Evolutionary conservation across 305 asterid genomes (phyloP), one percentile per base, ranked within the genome.

Genomic region (Fraxinus ornus): DNA sequence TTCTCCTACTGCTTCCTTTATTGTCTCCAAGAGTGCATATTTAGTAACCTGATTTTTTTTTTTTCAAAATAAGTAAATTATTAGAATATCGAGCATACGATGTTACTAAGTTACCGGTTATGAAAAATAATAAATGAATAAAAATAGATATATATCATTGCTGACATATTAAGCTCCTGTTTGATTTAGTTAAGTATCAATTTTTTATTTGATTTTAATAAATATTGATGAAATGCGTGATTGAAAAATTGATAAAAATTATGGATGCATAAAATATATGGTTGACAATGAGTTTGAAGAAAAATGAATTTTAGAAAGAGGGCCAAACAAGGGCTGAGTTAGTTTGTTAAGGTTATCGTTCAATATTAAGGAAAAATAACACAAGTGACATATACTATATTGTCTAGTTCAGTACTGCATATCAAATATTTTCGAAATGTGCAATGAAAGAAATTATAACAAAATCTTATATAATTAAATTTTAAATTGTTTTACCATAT

Each of bases 21-120:
- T 89, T 2, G 93, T 93, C 87, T 92, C 97, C 91, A 92, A 28
- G 80, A 95, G 76, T 10, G 97, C 96, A 86, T 82, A 92, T 77
- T 90, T 95, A 0, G 93, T 85, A 77, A 92, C 93, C 97, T 92
- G 21, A 6, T 7, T 37, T 37, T 7, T 24, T 44, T 76, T 41
- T 44, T 13, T 49, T 17, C 10, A 39, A 35, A 21, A 17, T 9
- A 66, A 66, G 17, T 66, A 26, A 22, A 26, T 64, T 21, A 22
- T 21, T 64, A 64, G 4, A 26, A 62, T 62, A 62, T 62, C 33
- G 6, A 22, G 73, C n/a, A 3, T 2, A 9, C 4, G 1, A 5
- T 64, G 24, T 7, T 60, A 5, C 30, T 2, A 62, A 2, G 71
- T 62, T 55, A 1, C 24, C 0, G 5, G 24, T 52, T 17, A 52